Evolutionary conservation across 495 filamentous ascomycete species (phyloP).

Genomic region (Penicillium silybi): DNA sequence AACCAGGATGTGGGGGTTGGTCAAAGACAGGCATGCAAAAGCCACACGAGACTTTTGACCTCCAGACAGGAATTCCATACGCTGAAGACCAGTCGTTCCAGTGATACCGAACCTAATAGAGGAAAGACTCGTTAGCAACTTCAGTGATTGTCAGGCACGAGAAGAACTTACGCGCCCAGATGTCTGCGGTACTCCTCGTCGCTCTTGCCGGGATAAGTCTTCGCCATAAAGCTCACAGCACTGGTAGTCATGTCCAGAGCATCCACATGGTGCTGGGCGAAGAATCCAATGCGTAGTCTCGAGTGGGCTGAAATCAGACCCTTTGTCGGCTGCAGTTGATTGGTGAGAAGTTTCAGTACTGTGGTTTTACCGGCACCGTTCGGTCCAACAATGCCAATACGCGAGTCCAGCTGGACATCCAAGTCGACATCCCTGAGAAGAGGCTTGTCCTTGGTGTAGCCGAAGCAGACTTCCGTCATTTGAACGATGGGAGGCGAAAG

Average conservation of each 20-base stretch:
- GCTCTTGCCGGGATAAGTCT: constrained; percentile 79
- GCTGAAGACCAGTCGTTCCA: constrained; percentile 92
- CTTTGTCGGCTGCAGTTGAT: constrained; percentile 69
- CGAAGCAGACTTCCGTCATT: constrained; percentile 90
- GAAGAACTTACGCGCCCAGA: constrained; percentile 64
- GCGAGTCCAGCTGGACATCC: constrained; percentile 95
- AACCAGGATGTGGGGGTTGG: constrained; percentile 94
- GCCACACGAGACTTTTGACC: constrained; percentile 98
- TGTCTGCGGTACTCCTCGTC: constrained; percentile 98
- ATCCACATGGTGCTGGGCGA: constrained; percentile 98
- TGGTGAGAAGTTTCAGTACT: constrained; percentile 88
- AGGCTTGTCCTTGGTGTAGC: constrained; percentile 75
- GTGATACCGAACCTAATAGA: constrained; percentile 82
- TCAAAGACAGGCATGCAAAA: constrained; percentile 88
- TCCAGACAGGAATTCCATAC: constrained; percentile 91
- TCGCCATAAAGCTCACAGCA: constrained; percentile 93
- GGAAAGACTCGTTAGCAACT: not conserved
- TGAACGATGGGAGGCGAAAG: constrained; percentile 96
- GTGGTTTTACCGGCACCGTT: constrained; percentile 99
- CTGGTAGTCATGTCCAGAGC: constrained; percentile 84
- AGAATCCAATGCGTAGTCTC: constrained; percentile 87
- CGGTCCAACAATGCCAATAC: constrained; percentile 96
- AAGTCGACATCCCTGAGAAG: constrained; percentile 85
- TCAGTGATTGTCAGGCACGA: not conserved
- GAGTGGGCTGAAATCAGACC: constrained; percentile 86